phyloP scores from a whole-genome alignment of 225 moss, liverwort and hornwort genomes.

The Thuidium tamariscinum region DNA sequence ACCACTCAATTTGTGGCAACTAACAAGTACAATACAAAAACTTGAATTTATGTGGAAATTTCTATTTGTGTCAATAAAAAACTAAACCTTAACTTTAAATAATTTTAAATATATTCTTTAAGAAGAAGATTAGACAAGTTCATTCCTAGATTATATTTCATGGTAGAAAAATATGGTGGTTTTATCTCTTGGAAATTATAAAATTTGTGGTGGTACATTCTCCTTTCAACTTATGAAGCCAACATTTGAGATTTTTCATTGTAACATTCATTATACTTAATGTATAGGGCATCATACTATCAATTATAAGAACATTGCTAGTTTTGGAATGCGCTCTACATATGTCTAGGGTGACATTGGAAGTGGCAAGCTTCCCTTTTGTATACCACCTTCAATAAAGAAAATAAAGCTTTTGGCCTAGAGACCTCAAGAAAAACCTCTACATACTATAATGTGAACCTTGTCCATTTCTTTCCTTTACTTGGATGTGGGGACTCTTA shows the following conservation, averaged over 20 bases:
- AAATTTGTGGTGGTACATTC: not conserved
- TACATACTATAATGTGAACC: accelerated
- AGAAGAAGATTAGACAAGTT: not conserved
- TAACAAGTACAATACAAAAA: no score
- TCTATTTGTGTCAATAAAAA: not conserved
- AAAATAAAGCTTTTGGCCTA: accelerated
- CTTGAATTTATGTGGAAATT: not conserved
- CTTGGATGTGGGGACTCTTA: accelerated
- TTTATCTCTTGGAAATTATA: no score
- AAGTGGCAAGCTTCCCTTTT: not conserved
- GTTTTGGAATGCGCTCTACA: accelerated
- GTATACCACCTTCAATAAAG: accelerated
- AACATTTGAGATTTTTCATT: accelerated
- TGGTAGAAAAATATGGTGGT: not conserved
- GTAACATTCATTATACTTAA: accelerated
- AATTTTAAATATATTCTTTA: not conserved
- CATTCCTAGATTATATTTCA: not conserved
- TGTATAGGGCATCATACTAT: not conserved
- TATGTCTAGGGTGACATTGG: accelerated
- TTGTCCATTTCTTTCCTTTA: accelerated
- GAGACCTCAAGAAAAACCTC: not conserved
- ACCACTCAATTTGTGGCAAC: not conserved
- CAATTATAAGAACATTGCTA: not conserved
- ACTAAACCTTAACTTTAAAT: not conserved
- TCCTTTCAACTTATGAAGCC: accelerated